These are phyloP conservation scores for Cryptococcus neoformans DNA, from an alignment of 1,284 basidiomycete genomes.

Conservation along the genomic window DNA sequence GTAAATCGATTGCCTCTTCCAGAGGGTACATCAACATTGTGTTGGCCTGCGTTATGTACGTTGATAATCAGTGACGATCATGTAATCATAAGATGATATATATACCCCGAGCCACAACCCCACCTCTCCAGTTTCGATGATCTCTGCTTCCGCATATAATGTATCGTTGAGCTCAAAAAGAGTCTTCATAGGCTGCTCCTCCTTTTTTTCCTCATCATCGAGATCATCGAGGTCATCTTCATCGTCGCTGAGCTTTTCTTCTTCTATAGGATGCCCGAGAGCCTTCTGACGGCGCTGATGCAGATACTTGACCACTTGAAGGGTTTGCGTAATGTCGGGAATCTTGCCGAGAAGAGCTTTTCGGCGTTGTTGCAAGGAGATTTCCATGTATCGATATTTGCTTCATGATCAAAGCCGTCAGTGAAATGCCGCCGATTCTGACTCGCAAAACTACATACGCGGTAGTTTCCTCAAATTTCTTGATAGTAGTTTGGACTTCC, in stretches of 20 bases:
- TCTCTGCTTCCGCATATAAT: slow-evolving; percentile 82
- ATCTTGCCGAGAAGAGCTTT: slow-evolving; percentile 87
- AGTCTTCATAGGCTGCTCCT: slow-evolving; percentile 64
- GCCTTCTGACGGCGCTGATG: slow-evolving; percentile 62
- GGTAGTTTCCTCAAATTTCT: slow-evolving; percentile 85
- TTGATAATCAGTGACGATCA: neutral
- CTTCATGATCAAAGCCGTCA: slow-evolving; percentile 52
- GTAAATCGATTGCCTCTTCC: slow-evolving; percentile 70
- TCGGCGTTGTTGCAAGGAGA: slow-evolving; percentile 74
- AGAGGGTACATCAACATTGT: slow-evolving; percentile 96
- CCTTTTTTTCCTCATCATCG: slow-evolving; percentile 54
- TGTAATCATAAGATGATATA: slow-evolving; percentile 15
- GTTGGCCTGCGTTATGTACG: slow-evolving; percentile 62
- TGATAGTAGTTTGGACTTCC: slow-evolving; percentile 74
- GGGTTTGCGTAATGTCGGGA: slow-evolving; percentile 91
- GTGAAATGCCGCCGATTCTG: neutral
- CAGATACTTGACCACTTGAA: slow-evolving; percentile 83
- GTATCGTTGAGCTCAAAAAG: slow-evolving; percentile 97
- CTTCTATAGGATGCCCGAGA: slow-evolving; percentile 25
- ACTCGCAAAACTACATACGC: slow-evolving; percentile 57
- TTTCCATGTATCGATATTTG: slow-evolving; percentile 98
- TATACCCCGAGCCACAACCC: slow-evolving; percentile 95
- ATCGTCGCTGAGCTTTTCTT: slow-evolving; percentile 46
- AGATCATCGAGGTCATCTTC: slow-evolving; percentile 43
- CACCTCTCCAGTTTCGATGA: slow-evolving; percentile 83